A percentile compares a stretch with the other conserved stretches of the same genome.
phyloP scores from a whole-genome alignment of 371 early-diverging fungal genomes.

The Cokeromyces recurvatus region DNA sequence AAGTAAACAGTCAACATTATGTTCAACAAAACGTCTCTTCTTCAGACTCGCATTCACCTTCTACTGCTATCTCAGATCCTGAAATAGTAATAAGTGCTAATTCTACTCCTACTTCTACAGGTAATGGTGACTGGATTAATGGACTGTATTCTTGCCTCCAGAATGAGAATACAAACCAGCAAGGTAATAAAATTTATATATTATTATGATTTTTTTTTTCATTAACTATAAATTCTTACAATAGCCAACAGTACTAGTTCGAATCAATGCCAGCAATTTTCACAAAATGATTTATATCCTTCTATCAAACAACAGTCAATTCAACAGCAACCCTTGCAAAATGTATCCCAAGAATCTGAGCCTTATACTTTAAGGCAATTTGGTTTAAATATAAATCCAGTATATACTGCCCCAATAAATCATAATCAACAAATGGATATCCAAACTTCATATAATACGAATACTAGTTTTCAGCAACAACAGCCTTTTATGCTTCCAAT shows the following conservation, averaged over 20 bases:
- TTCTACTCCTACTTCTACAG: conserved; percentile 20
- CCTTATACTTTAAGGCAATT: conserved; percentile 33
- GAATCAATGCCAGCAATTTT: no score
- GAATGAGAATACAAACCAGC: conserved; percentile 1
- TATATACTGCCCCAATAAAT: no score
- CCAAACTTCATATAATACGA: no score
- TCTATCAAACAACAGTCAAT: not conserved
- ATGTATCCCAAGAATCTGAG: conserved; percentile 3
- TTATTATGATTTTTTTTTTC: no score
- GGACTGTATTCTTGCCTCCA: conserved; percentile 30
- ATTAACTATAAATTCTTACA: not conserved
- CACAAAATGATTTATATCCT: no score
- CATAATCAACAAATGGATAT: no score
- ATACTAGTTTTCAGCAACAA: no score
- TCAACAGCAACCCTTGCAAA: not conserved
- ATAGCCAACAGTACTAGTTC: no score
- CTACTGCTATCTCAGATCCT: conserved; percentile 8
- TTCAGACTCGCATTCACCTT: conserved; percentile 3
- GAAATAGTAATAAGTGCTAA: conserved; percentile 14
- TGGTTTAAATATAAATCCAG: conserved; percentile 24
- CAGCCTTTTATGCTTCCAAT: no score
- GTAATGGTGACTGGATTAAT: conserved; percentile 40
- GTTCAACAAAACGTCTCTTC: no score
- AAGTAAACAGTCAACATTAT: no score
- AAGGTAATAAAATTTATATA: conserved; percentile 7